Percentiles rank a stretch among this genome's conserved stretches.
phyloP scores from a whole-genome alignment of 2,329 filamentous ascomycete species.

The Ophiocordyceps unilateralis region DNA sequence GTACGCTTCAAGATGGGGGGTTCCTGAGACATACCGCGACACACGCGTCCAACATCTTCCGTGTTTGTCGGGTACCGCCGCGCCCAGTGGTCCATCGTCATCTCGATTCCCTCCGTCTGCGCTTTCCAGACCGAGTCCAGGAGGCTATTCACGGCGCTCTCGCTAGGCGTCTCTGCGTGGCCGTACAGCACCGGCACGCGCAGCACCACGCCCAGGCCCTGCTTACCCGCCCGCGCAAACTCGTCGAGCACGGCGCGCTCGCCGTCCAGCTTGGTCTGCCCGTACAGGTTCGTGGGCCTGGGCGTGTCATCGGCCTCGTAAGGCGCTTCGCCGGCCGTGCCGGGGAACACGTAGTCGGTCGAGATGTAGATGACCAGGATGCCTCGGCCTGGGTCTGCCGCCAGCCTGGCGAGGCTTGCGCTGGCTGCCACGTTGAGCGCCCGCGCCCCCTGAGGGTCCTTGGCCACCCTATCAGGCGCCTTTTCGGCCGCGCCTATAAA shows the following conservation, averaged over 20 bases:
- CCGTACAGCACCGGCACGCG: slow-evolving; percentile 78
- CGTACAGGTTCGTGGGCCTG: slow-evolving; percentile 60
- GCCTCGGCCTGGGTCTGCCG: slow-evolving; percentile 39
- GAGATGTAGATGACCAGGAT: slow-evolving; percentile 62
- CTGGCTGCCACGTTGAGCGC: slow-evolving; percentile 62
- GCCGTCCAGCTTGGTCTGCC: slow-evolving; percentile 42
- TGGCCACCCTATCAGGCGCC: slow-evolving; percentile 72
- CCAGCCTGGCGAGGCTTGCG: slow-evolving; percentile 45
- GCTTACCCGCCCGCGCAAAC: slow-evolving; percentile 28
- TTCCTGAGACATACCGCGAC: slow-evolving; percentile 33
- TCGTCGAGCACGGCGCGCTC: slow-evolving; percentile 48
- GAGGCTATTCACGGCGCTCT: slow-evolving; percentile 72
- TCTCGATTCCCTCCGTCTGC: slow-evolving; percentile 41
- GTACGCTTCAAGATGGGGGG: not conserved
- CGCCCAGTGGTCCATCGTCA: slow-evolving; percentile 78
- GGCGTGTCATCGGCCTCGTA: slow-evolving; percentile 51
- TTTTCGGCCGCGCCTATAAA: slow-evolving; percentile 63
- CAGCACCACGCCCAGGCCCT: slow-evolving; percentile 48
- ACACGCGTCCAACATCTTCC: slow-evolving; percentile 68
- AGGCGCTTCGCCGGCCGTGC: slow-evolving; percentile 61
- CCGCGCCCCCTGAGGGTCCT: slow-evolving; percentile 57
- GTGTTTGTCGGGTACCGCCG: slow-evolving; percentile 78
- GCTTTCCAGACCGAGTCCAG: slow-evolving; percentile 62
- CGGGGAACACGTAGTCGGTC: slow-evolving; percentile 68
- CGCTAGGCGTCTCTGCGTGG: slow-evolving; percentile 46